A percentile compares a stretch with the other conserved stretches of the same genome.
Evolutionary conservation across 2,329 filamentous ascomycete genomes (phyloP).

Genomic region (Furcasterigmium sp.): DNA sequence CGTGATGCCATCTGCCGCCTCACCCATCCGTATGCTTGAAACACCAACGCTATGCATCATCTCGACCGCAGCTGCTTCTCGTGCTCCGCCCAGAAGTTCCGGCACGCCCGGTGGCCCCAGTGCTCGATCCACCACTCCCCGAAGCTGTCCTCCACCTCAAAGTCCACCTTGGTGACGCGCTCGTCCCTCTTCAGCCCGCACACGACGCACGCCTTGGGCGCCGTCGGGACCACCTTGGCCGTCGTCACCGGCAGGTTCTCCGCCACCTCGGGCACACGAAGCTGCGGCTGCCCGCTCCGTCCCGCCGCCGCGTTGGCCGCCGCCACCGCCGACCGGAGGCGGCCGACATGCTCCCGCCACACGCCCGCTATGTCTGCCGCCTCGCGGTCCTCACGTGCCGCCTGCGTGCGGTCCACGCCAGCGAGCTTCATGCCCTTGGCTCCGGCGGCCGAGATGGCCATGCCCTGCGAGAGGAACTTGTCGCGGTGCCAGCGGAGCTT

Average conservation of each 20-base stretch:
- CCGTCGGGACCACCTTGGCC: constrained; percentile 68
- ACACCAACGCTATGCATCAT: constrained; percentile 26
- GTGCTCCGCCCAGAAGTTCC: constrained; percentile 80
- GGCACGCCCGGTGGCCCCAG: constrained; percentile 76
- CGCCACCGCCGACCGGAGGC: constrained; percentile 67
- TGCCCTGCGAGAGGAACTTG: constrained; percentile 75
- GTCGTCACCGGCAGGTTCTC: constrained; percentile 64
- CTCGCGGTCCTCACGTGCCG: constrained; percentile 79
- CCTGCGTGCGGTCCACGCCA: constrained; percentile 77
- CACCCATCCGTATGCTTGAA: constrained; percentile 11
- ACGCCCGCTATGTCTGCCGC: constrained; percentile 68
- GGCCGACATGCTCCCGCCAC: constrained; percentile 73
- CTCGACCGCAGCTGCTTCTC: constrained; percentile 64
- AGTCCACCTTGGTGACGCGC: constrained; percentile 69
- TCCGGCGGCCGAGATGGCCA: constrained; percentile 76
- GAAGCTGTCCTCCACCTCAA: constrained; percentile 81
- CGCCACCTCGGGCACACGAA: constrained; percentile 64
- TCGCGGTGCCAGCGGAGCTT: constrained; percentile 90
- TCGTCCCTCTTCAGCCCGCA: constrained; percentile 89
- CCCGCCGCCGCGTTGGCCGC: constrained; percentile 49
- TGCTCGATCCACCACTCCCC: constrained; percentile 96
- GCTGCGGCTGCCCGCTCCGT: constrained; percentile 19
- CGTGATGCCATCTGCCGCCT: constrained; percentile 11
- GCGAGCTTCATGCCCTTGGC: constrained; percentile 88
- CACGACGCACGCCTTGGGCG: constrained; percentile 71